phyloP scores from a whole-genome alignment of 2,329 filamentous ascomycete genomes.

The Pochonia chlamydosporia region DNA sequence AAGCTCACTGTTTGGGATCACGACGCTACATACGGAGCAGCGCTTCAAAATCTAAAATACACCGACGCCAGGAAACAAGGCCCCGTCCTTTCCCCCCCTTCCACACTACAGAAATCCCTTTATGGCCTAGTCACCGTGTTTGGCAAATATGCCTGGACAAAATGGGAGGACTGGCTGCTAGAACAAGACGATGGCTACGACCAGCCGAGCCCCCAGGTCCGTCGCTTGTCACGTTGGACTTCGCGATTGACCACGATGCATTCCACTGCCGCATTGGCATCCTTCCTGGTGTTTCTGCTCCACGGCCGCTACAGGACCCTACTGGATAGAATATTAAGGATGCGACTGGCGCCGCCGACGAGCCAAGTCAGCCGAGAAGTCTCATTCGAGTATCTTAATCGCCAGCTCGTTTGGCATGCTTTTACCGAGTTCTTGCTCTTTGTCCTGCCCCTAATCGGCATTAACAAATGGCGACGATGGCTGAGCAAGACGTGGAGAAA shows the following conservation, averaged over 20 bases:
- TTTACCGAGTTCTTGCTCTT: constrained; percentile 99
- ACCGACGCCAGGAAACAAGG: constrained; percentile 70
- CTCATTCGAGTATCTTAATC: constrained; percentile 94
- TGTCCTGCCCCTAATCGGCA: constrained; percentile 90
- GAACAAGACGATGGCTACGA: constrained; percentile 72
- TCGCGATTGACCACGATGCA: constrained; percentile 65
- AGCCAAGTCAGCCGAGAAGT: constrained; percentile 86
- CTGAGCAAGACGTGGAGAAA: constrained; percentile 81
- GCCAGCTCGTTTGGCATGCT: constrained; percentile 98
- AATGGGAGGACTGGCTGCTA: constrained; percentile 84
- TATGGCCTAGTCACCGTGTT: constrained; percentile 85
- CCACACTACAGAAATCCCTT: constrained; percentile 73
- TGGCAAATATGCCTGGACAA: constrained; percentile 83
- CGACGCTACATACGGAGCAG: constrained; percentile 88
- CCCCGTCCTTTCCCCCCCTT: constrained; percentile 61
- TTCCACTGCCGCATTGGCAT: constrained; percentile 73
- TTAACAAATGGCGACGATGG: constrained; percentile 88
- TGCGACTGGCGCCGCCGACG: constrained; percentile 79
- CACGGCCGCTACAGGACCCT: constrained; percentile 90
- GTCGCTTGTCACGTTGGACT: constrained; percentile 63
- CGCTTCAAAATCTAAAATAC: constrained; percentile 85
- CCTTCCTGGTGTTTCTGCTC: constrained; percentile 85
- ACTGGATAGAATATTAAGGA: constrained; percentile 74
- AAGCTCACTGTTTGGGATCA: constrained; percentile 97
- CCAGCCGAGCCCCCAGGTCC: constrained; percentile 43